A percentile compares a stretch with the other conserved stretches of the same genome.
Evolutionary conservation across 805 yeast species (phyloP).

Genomic region (Spathaspora gorwiae): DNA sequence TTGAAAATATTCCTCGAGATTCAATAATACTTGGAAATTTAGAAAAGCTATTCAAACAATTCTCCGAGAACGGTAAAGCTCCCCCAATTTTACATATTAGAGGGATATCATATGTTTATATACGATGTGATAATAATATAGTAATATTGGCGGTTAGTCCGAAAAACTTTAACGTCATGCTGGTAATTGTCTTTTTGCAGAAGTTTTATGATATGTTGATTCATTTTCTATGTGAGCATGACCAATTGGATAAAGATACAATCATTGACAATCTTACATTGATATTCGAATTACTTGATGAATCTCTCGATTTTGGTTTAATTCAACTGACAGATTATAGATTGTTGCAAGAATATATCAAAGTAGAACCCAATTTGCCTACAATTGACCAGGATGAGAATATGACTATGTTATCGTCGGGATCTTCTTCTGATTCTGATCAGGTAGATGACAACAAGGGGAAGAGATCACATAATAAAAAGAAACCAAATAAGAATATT

Average conservation of each 20-base stretch:
- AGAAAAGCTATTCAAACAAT: constrained; percentile 17
- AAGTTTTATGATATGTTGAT: constrained; percentile 25
- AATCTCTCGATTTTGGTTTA: constrained; percentile 85
- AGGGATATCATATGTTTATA: constrained; percentile 54
- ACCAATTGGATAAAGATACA: constrained; percentile 49
- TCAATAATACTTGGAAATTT: constrained; percentile 19
- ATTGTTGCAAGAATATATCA: constrained; percentile 72
- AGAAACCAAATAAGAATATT: constrained; percentile 13
- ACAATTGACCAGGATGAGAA: constrained; percentile 4
- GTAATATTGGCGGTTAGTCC: constrained; percentile 38
- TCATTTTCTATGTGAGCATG: constrained; percentile 19
- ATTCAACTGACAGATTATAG: constrained; percentile 80
- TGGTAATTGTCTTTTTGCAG: constrained; percentile 52
- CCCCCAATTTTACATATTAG: constrained; percentile 42
- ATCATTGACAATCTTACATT: constrained; percentile 70
- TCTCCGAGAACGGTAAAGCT: constrained; percentile 16
- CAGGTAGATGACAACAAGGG: constrained; percentile 8
- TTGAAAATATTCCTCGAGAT: constrained; percentile 26
- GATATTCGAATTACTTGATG: constrained; percentile 80
- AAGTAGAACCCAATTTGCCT: constrained; percentile 42
- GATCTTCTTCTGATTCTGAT: constrained; percentile 1
- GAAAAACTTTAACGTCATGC: constrained; percentile 53
- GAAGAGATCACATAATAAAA: constrained; percentile 8
- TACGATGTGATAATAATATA: constrained; percentile 43
- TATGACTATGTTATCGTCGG: background rate